phyloP scores from a whole-genome alignment of 1,284 basidiomycete genomes.

The Bjerkandera adusta region DNA sequence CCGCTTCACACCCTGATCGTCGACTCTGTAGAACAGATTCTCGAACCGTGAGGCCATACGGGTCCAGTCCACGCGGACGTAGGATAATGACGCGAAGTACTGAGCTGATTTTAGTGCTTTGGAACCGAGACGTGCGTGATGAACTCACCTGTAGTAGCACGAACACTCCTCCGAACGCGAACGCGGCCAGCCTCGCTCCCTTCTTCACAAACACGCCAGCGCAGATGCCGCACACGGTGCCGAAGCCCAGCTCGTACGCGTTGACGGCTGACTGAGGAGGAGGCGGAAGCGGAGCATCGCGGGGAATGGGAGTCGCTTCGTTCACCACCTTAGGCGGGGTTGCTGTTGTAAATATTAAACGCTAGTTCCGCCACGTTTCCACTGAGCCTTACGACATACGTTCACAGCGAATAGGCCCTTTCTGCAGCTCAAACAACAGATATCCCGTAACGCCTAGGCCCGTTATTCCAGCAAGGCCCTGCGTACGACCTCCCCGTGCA shows the following conservation, averaged over 20 bases:
- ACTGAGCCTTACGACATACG: conserved; percentile 21
- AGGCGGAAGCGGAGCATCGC: conserved; percentile 28
- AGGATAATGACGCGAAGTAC: conserved; percentile 73
- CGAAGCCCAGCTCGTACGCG: conserved; percentile 84
- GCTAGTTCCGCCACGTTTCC: background rate
- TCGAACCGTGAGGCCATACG: conserved; percentile 65
- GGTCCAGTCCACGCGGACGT: conserved; percentile 83
- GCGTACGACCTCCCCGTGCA: background rate
- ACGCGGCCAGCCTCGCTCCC: conserved; percentile 82
- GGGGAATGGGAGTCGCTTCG: background rate
- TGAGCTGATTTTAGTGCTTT: conserved; percentile 29
- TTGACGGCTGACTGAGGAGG: conserved; percentile 71
- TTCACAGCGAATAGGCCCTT: conserved; percentile 31
- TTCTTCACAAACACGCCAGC: conserved; percentile 95
- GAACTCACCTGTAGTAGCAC: conserved; percentile 78
- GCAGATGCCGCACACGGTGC: conserved; percentile 85
- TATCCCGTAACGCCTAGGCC: conserved; percentile 28
- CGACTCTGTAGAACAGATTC: conserved; percentile 64
- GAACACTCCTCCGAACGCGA: conserved; percentile 83
- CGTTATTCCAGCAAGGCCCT: conserved; percentile 16
- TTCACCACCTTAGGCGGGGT: conserved; percentile 11
- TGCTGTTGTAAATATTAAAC: conserved; percentile 1
- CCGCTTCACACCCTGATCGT: conserved; percentile 46
- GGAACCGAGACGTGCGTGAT: conserved; percentile 1
- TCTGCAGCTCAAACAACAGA: conserved; percentile 16